Conservation (phyloP, 2,329 filamentous ascomycete species). For the Coniochaeta sp. region DNA sequence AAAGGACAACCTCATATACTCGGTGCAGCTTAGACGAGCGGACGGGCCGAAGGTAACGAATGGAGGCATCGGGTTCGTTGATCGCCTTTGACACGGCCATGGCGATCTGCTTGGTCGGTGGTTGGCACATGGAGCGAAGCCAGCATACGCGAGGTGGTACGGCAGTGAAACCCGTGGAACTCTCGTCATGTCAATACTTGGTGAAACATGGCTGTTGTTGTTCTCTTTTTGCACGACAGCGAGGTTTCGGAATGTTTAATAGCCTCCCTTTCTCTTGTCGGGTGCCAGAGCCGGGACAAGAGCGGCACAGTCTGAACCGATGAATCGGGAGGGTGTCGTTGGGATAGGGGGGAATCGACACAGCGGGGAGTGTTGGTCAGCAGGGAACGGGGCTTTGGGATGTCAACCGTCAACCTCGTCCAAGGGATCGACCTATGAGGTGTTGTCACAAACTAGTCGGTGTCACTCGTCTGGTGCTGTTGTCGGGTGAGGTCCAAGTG, state of each 20-base stretch:
- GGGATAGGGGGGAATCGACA: neutral
- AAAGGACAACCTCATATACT: slow-evolving; percentile 34
- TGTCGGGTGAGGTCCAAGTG: neutral
- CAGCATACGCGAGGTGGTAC: neutral
- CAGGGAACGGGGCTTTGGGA: too few species aligned
- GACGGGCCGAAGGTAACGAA: slow-evolving; percentile 25
- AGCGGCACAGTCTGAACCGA: neutral
- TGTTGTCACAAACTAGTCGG: neutral
- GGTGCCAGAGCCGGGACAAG: neutral
- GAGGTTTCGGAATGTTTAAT: neutral
- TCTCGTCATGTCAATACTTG: neutral
- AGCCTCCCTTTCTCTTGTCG: neutral
- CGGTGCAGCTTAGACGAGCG: slow-evolving; percentile 31
- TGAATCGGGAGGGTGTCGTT: too few species aligned
- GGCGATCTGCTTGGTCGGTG: slow-evolving; percentile 13
- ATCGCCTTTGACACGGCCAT: slow-evolving; percentile 23
- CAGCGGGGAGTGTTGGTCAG: neutral
- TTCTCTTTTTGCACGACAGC: neutral
- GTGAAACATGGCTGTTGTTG: neutral
- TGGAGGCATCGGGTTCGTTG: slow-evolving; percentile 18
- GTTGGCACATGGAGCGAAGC: slow-evolving; percentile 27
- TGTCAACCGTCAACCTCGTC: neutral
- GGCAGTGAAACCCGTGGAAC: neutral
- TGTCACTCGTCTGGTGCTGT: neutral
- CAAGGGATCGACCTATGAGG: neutral